Conservation (phyloP, 75 land plant genomes). For the Adiantum capillusveneris region DNA sequence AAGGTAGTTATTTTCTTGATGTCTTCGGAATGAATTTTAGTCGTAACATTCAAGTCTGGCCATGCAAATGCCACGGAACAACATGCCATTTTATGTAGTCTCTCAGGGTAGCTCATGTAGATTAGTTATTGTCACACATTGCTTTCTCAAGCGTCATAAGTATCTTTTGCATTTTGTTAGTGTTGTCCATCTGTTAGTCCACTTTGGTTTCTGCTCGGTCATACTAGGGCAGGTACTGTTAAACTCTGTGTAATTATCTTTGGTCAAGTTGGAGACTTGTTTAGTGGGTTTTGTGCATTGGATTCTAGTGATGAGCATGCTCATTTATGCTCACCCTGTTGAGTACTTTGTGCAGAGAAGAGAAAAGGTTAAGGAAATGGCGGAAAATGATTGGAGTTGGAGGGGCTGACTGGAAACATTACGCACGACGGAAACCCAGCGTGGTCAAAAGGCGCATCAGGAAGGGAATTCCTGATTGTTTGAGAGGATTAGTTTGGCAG, state of each 20-base stretch:
- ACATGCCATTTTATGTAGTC: too few species aligned
- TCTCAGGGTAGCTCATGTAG: too few species aligned
- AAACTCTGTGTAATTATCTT: too few species aligned
- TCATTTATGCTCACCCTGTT: background rate
- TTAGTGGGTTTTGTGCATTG: background rate
- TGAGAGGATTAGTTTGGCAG: slow-evolving; percentile 98
- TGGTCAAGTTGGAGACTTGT: too few species aligned
- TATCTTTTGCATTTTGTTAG: too few species aligned
- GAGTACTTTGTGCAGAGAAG: slow-evolving; percentile 52
- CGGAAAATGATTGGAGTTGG: slow-evolving; percentile 98
- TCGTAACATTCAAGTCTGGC: too few species aligned
- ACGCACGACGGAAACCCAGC: slow-evolving; percentile 77
- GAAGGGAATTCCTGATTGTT: slow-evolving; percentile 91
- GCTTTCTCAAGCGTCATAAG: too few species aligned
- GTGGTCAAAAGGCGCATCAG: slow-evolving; percentile 72
- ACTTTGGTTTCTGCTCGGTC: too few species aligned
- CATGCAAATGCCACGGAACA: too few species aligned
- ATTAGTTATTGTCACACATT: too few species aligned
- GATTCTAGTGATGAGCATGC: background rate
- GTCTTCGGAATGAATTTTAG: background rate
- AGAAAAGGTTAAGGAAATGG: slow-evolving; percentile 85
- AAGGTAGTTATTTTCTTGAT: slow-evolving; percentile 31
- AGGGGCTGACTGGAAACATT: slow-evolving; percentile 98
- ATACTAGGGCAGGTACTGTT: too few species aligned
- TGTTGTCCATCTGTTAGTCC: too few species aligned